Conservation (phyloP, 2,329 filamentous ascomycete species). For the Penicillium capsulatum region DNA sequence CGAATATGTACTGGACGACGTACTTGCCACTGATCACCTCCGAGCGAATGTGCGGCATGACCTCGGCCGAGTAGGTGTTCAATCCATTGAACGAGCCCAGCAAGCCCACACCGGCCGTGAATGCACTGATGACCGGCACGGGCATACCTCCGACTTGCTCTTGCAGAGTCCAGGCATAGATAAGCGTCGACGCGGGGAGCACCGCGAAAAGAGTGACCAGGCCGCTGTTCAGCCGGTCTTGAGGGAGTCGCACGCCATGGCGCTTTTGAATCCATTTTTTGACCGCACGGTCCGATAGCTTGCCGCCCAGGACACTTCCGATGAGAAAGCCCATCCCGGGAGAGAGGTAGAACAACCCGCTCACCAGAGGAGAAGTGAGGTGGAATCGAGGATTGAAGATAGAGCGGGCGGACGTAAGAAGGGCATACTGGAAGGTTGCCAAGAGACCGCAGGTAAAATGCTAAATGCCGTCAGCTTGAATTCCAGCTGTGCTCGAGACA, state of each 20-base stretch:
- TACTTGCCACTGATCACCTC: constrained; percentile 80
- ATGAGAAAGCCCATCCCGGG: constrained; percentile 66
- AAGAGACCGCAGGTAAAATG: constrained; percentile 44
- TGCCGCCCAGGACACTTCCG: constrained; percentile 66
- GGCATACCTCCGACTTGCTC: constrained; percentile 52
- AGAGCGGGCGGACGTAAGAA: constrained; percentile 66
- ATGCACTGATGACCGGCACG: constrained; percentile 65
- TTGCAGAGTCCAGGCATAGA: constrained; percentile 65
- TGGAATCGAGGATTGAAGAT: constrained; percentile 70
- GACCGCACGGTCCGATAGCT: constrained; percentile 64
- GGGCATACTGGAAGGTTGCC: constrained; percentile 68
- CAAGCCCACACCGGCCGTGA: constrained; percentile 67
- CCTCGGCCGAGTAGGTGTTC: constrained; percentile 62
- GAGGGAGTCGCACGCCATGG: constrained; percentile 58
- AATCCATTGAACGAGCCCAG: constrained; percentile 69
- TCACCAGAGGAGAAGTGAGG: constrained; percentile 61
- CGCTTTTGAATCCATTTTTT: constrained; percentile 59
- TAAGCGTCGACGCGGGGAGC: constrained; percentile 59
- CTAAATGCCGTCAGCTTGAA: constrained; percentile 14
- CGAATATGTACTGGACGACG: constrained; percentile 70
- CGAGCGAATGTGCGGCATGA: constrained; percentile 49
- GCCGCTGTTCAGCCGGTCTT: constrained; percentile 62
- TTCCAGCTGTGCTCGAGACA: background rate
- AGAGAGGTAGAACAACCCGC: constrained; percentile 69
- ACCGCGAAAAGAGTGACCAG: constrained; percentile 55